Conservation (phyloP, 202 grass and related monocot genomes). For the Musa balbisiana region DNA sequence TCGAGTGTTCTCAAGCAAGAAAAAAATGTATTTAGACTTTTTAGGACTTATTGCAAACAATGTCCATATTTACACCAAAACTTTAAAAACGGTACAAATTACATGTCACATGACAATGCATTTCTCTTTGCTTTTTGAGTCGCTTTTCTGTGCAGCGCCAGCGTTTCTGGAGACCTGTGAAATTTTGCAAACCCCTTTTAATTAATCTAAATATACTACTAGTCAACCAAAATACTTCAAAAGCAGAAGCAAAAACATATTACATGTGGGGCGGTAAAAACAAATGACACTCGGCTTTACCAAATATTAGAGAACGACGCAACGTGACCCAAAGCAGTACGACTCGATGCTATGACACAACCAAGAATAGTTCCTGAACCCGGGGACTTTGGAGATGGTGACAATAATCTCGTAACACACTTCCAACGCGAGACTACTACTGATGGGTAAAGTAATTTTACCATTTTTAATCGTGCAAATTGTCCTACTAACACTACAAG, state of each 20-base stretch:
- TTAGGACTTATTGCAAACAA: background rate
- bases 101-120: conserved; percentile 78
- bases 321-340: background rate
- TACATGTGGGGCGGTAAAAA: background rate
- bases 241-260: background rate
- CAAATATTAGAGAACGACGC: too few relatives aligned
- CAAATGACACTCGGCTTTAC: background rate
- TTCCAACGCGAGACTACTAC: too few relatives aligned
- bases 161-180: conserved; percentile 16
- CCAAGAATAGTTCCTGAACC: too few relatives aligned
- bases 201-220: background rate
- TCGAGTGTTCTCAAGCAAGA: too few relatives aligned
- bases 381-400: too few relatives aligned
- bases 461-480: background rate
- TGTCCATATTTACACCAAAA: conserved; percentile 37
- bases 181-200: background rate
- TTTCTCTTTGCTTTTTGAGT: conserved; percentile 67
- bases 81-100: conserved; percentile 29
- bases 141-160: conserved; percentile 22
- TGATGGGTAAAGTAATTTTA: too few relatives aligned
- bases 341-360: too few relatives aligned
- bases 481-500: background rate
- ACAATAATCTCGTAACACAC: too few relatives aligned
- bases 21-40: too few relatives aligned
- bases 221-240: background rate